These are phyloP conservation scores for Scutellaria barbata DNA, from an alignment of 257 asterid species.

Conservation along the genomic window DNA sequence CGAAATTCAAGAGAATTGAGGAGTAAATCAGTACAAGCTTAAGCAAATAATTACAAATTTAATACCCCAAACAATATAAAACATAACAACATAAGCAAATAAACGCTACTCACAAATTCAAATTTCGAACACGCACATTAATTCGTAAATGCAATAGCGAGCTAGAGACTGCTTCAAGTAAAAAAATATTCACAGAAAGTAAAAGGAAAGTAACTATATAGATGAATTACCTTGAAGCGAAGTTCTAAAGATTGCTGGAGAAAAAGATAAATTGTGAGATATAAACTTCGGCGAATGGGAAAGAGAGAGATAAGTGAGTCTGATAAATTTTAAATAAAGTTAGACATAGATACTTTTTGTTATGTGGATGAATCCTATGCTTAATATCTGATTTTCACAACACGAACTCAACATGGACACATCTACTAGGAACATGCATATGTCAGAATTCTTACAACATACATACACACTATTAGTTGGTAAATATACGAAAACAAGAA, in stretches of 20 bases:
- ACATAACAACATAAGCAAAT: not conserved
- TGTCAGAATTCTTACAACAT: too few species aligned
- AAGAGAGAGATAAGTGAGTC: slow-evolving; percentile 38
- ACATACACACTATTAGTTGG: too few species aligned
- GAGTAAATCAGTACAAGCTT: not conserved
- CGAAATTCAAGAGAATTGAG: not conserved
- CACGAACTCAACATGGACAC: too few species aligned
- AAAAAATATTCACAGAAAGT: not conserved
- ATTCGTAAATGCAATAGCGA: slow-evolving; percentile 14
- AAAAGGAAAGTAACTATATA: not conserved
- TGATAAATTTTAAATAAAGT: too few species aligned
- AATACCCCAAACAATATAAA: slow-evolving; percentile 11
- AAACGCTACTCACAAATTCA: slow-evolving; percentile 18
- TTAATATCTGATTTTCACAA: too few species aligned
- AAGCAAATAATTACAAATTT: not conserved
- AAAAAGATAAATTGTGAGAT: slow-evolving; percentile 35
- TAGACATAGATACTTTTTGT: too few species aligned
- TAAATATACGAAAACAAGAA: too few species aligned
- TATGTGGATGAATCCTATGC: too few species aligned
- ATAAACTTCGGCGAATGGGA: slow-evolving; percentile 38
- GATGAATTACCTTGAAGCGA: slow-evolving; percentile 48
- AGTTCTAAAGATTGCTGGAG: slow-evolving; percentile 35
- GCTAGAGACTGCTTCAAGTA: not conserved
- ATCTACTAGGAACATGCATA: too few species aligned
- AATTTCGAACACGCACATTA: slow-evolving; percentile 8